Evolutionary conservation across 2,329 filamentous ascomycete species (phyloP).

Genomic region (Hypoxylon sp.): DNA sequence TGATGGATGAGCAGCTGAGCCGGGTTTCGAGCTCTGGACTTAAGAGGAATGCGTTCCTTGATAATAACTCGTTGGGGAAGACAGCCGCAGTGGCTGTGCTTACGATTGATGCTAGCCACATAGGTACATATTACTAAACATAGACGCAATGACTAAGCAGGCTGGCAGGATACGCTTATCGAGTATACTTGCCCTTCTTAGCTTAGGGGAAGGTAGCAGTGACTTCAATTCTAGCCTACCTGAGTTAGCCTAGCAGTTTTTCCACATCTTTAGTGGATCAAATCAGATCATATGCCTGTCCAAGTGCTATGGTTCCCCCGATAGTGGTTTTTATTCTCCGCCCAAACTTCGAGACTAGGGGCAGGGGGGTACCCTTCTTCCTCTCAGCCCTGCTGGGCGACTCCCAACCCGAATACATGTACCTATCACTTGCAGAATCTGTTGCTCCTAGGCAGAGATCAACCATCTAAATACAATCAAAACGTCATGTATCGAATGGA

Average conservation of each 20-base stretch:
- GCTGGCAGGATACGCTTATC: background rate
- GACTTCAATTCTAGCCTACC: background rate
- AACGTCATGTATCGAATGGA: constrained; percentile 48
- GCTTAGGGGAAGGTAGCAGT: constrained; percentile 3
- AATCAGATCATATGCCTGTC: constrained; percentile 14
- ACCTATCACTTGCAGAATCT: constrained; percentile 1
- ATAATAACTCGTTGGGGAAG: constrained; percentile 22
- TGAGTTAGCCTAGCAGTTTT: constrained; percentile 33
- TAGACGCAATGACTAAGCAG: constrained; percentile 30
- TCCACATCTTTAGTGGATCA: constrained; percentile 35
- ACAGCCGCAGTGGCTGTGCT: constrained; percentile 42
- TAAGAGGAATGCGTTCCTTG: constrained; percentile 38
- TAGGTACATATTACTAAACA: constrained; percentile 20
- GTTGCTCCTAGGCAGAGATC: constrained; percentile 21
- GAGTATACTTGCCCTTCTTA: constrained; percentile 19
- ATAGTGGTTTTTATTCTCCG: constrained; percentile 3
- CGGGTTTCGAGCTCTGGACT: constrained; percentile 13
- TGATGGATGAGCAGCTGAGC: constrained; percentile 20
- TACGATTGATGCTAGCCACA: background rate
- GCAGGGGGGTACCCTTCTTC: background rate
- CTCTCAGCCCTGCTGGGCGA: constrained; percentile 40
- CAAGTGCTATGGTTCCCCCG: constrained; percentile 4
- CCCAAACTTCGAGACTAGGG: constrained; percentile 9
- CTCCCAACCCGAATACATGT: background rate
- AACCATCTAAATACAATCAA: constrained; percentile 33